Percentiles rank a stretch among this genome's conserved stretches.
Evolutionary conservation across 495 filamentous ascomycete species (phyloP).

Genomic region (Rostrohypoxylon terebratum): DNA sequence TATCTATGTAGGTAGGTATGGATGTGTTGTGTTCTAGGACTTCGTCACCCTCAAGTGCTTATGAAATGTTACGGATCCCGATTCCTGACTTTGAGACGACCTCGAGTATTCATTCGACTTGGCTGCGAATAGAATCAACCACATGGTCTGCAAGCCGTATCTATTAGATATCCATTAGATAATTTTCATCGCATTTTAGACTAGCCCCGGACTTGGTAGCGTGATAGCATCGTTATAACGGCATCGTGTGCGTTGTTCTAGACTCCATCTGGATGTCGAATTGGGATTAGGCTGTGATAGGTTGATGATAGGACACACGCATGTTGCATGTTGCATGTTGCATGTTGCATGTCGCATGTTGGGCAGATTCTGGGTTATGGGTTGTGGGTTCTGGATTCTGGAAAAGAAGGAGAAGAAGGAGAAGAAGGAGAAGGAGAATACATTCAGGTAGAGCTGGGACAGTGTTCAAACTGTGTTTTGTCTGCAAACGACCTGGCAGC

Average conservation of each 20-base stretch:
- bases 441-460: conserved; percentile 17
- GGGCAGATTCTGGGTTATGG: conserved; percentile 1
- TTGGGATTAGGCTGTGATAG: conserved; percentile 30
- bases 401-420: too few relatives aligned
- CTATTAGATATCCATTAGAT: conserved; percentile 40
- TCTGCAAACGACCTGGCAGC: too few relatives aligned
- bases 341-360: conserved; percentile 13
- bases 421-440: conserved; percentile 10
- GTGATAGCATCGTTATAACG: conserved; percentile 36
- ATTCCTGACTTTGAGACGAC: conserved; percentile 26
- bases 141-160: conserved; percentile 14
- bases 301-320: neutral
- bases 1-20: too few relatives aligned
- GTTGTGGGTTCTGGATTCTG: too few relatives aligned
- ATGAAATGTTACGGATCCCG: conserved; percentile 17
- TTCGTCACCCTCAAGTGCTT: conserved; percentile 33
- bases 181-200: conserved; percentile 22
- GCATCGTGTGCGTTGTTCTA: conserved; percentile 34
- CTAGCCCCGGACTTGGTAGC: conserved; percentile 23
- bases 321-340: conserved; percentile 16
- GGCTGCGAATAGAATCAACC: conserved; percentile 7
- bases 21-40: neutral
- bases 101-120: conserved; percentile 5
- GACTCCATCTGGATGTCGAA: conserved; percentile 27
- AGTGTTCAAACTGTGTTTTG: conserved; percentile 16